Conservation (phyloP, 2,329 filamentous ascomycete genomes). For the Purpureocillium lavendulum region DNA sequence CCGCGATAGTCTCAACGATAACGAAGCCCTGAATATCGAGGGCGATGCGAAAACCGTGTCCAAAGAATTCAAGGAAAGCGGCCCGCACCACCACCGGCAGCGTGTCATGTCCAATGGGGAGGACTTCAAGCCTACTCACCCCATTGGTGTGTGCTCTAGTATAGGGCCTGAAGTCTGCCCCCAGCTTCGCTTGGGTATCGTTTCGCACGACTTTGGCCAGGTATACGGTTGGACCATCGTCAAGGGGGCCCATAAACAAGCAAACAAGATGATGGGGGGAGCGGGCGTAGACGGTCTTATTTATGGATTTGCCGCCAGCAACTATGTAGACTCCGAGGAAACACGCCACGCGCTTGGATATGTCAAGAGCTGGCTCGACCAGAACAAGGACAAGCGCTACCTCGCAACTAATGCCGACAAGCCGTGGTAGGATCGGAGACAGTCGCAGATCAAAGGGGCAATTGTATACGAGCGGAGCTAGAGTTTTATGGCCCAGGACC, state of each 20-base stretch:
- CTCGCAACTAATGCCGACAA: neutral
- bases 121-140: neutral
- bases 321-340: neutral
- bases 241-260: neutral
- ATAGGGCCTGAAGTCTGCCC: constrained; percentile 6
- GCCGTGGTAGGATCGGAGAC: neutral
- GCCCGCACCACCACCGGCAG: neutral
- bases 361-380: neutral
- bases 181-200: constrained; percentile 3
- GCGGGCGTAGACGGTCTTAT: constrained; percentile 5
- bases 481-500: too few relatives aligned
- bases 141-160: neutral
- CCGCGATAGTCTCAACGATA: constrained; percentile 1
- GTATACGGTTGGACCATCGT: constrained; percentile 4
- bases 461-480: too few relatives aligned
- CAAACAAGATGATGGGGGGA: neutral
- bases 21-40: constrained; percentile 5
- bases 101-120: constrained; percentile 5
- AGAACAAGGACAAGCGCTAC: neutral
- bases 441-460: too few relatives aligned
- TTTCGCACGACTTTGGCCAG: neutral
- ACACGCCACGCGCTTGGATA: neutral
- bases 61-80: neutral
- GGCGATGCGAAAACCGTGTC: neutral
- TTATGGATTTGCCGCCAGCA: constrained; percentile 1